phyloP scores from a whole-genome alignment of 306 rosid species.

The Gynostemma pentaphyllum region DNA sequence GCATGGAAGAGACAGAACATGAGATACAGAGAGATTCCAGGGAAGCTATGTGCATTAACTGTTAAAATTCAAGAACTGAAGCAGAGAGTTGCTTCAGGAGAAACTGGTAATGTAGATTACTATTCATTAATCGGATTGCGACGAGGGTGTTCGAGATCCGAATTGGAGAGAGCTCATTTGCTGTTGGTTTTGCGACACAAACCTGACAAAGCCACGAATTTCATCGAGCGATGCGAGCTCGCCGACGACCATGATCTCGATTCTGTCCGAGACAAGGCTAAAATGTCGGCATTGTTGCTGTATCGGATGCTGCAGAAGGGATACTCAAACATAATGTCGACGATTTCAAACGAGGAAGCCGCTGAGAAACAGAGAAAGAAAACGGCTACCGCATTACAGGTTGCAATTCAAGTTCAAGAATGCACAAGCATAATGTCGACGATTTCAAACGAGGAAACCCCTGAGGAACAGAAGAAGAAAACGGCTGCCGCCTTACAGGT shows the following conservation, averaged over 20 bases:
- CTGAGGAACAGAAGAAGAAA: constrained; percentile 58
- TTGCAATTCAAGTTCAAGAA: constrained; percentile 41
- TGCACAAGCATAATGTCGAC: constrained; percentile 46
- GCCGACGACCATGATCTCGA: constrained; percentile 61
- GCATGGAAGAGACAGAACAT: constrained; percentile 83
- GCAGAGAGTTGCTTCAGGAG: constrained; percentile 59
- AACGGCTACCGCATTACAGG: constrained; percentile 37
- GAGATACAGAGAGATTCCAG: constrained; percentile 74
- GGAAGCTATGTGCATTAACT: constrained; percentile 57
- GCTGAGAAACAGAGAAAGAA: constrained; percentile 63
- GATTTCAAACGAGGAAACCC: constrained; percentile 61
- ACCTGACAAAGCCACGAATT: constrained; percentile 60
- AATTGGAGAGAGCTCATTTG: constrained; percentile 70
- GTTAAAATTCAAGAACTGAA: constrained; percentile 57
- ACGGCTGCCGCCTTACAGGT: constrained; percentile 38
- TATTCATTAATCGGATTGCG: constrained; percentile 66
- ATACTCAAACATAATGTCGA: constrained; percentile 45
- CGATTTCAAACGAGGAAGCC: constrained; percentile 59
- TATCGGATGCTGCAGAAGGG: constrained; percentile 89
- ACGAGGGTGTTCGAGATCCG: constrained; percentile 83
- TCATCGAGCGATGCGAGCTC: constrained; percentile 73
- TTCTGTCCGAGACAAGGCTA: constrained; percentile 60
- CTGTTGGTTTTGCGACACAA: constrained; percentile 66
- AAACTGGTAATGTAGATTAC: constrained; percentile 58
- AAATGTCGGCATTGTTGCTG: constrained; percentile 61